Evolutionary conservation across 495 filamentous ascomycete genomes (phyloP).

Genomic region (Penicillium lagena): DNA sequence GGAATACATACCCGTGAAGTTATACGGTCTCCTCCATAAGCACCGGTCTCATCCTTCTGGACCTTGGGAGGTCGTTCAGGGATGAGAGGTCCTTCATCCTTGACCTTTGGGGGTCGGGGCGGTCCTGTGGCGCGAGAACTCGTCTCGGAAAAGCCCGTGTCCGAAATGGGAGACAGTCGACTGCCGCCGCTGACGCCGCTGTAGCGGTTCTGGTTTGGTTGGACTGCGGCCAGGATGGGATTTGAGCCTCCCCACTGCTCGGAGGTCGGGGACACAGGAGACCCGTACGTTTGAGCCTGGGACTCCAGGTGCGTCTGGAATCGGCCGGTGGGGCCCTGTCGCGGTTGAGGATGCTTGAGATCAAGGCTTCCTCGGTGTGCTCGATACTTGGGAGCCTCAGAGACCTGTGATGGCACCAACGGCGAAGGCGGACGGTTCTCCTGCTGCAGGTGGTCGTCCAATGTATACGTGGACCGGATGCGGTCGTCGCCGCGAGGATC

Average conservation of each 20-base stretch:
- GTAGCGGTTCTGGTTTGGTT: conserved; percentile 33
- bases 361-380: conserved; percentile 86
- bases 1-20: conserved; percentile 30
- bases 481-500: conserved; percentile 65
- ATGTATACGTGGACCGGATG: conserved; percentile 60
- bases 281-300: conserved; percentile 65
- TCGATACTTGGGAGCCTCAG: conserved; percentile 86
- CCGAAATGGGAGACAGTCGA: conserved; percentile 47
- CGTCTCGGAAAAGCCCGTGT: conserved; percentile 43
- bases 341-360: conserved; percentile 85
- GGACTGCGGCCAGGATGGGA: conserved; percentile 37
- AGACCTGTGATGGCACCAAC: conserved; percentile 54
- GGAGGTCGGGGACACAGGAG: conserved; percentile 60
- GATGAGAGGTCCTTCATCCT: conserved; percentile 45
- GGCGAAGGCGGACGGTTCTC: conserved; percentile 55
- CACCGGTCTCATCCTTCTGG: conserved; percentile 28
- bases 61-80: conserved; percentile 42
- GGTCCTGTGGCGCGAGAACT: conserved; percentile 32
- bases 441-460: conserved; percentile 38
- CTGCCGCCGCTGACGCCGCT: conserved; percentile 41
- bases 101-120: conserved; percentile 47
- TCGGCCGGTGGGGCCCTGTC: conserved; percentile 72
- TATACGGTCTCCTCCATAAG: conserved; percentile 35
- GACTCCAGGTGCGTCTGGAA: conserved; percentile 77
- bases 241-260: conserved; percentile 65